Conservation (phyloP, 495 filamentous ascomycete species). For the Neurospora tetrasperma region DNA sequence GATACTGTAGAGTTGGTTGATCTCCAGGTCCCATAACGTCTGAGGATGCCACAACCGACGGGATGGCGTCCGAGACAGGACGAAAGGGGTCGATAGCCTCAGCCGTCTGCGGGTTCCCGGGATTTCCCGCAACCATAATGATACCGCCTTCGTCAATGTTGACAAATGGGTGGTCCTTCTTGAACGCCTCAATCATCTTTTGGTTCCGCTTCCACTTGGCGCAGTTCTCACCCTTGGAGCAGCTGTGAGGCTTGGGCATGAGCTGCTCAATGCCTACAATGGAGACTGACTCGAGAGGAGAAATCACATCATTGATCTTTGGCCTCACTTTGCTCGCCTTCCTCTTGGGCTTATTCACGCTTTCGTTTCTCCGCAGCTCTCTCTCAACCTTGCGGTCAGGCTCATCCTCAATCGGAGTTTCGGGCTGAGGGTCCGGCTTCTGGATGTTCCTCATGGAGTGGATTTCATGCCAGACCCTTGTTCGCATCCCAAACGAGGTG, state of each 20-base stretch:
- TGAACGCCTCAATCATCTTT: conserved; percentile 53
- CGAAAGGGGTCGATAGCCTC: conserved; percentile 41
- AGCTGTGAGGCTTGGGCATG: conserved; percentile 72
- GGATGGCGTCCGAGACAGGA: conserved; percentile 52
- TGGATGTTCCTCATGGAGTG: conserved; percentile 55
- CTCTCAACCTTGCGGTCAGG: conserved; percentile 33
- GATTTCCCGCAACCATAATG: conserved; percentile 57
- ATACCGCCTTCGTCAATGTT: conserved; percentile 45
- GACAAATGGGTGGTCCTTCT: conserved; percentile 56
- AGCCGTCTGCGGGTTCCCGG: conserved; percentile 58
- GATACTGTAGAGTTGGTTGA: conserved; percentile 47
- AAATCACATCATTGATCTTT: conserved; percentile 52
- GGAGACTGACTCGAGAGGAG: conserved; percentile 71
- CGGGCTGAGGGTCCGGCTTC: conserved; percentile 40
- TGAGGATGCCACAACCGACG: conserved; percentile 82
- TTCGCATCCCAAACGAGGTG: conserved; percentile 83
- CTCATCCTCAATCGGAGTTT: conserved; percentile 47
- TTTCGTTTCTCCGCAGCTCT: conserved; percentile 30
- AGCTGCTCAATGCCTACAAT: conserved; percentile 89
- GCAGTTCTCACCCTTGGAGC: conserved; percentile 85
- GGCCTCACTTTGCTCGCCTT: conserved; percentile 34
- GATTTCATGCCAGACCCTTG: conserved; percentile 77
- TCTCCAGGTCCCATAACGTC: conserved; percentile 67
- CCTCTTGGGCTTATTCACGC: conserved; percentile 24
- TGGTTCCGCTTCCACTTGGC: conserved; percentile 68